Evolutionary conservation across 73 alveolate species (phyloP).

Genomic region (Stentor coeruleus): DNA sequence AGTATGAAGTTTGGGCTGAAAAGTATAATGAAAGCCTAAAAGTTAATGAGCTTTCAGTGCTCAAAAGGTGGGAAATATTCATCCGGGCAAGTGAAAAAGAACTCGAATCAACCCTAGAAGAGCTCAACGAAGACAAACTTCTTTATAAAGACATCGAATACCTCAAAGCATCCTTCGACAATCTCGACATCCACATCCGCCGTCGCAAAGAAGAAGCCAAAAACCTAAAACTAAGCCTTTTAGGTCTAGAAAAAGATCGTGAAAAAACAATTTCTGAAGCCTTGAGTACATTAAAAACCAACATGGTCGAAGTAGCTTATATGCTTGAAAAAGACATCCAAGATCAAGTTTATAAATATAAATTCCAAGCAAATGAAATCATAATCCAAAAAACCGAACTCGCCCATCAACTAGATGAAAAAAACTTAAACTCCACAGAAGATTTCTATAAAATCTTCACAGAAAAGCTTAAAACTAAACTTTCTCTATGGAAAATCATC

Average conservation of each 20-base stretch:
- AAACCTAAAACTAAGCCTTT: slow-evolving; percentile 37
- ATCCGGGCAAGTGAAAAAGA: slow-evolving; percentile 51
- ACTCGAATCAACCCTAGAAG: slow-evolving; percentile 37
- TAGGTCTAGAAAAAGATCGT: slow-evolving; percentile 49
- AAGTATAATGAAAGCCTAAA: slow-evolving; percentile 52
- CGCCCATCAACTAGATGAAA: slow-evolving; percentile 30
- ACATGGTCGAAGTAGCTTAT: slow-evolving; percentile 53
- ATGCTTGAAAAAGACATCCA: slow-evolving; percentile 59
- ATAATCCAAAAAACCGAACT: slow-evolving; percentile 36
- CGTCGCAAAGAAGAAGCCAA: slow-evolving; percentile 51
- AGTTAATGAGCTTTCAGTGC: slow-evolving; percentile 37
- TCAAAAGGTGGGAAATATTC: slow-evolving; percentile 44
- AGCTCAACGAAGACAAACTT: slow-evolving; percentile 43
- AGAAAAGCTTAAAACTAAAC: slow-evolving; percentile 44
- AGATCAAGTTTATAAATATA: slow-evolving; percentile 31
- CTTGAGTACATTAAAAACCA: slow-evolving; percentile 38
- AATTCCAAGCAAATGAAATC: slow-evolving; percentile 34
- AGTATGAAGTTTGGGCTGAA: too few species aligned
- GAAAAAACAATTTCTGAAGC: slow-evolving; percentile 30
- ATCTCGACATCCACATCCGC: slow-evolving; percentile 35
- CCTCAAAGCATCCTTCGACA: slow-evolving; percentile 59
- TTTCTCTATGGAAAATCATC: slow-evolving; percentile 39
- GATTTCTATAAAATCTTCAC: slow-evolving; percentile 38
- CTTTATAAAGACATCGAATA: slow-evolving; percentile 48
- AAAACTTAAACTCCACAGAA: slow-evolving; percentile 23